Base-by-base conservation (phyloP, 257 asterid genomes). In the Rehmannia glutinosa region DNA sequence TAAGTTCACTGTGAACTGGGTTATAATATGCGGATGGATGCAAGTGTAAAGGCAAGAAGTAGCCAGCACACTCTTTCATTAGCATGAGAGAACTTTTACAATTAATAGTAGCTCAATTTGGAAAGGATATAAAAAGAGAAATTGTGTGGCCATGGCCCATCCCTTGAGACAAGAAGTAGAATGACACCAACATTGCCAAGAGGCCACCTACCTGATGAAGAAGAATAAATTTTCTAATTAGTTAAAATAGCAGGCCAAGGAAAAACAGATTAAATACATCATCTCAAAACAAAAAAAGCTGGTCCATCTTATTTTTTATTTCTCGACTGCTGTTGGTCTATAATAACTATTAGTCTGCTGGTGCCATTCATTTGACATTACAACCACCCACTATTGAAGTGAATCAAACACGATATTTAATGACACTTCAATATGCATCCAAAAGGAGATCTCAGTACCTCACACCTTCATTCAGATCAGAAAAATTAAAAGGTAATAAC, bases 81-180 rank as follows among this genome's bases (percentile, higher is more conserved):
- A 66, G 60, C 62, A 20, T 41, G 73, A 77, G 43, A 72, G 27
- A 61, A 61, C 10, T 58, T n/a, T 74, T 17, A 67, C 43, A 76
- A 27, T 69, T 55, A 60, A 68, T 19, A 73, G 50, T 8, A 62
- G 60, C 68, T 66, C 61, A 63, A 45, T 58, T 16, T n/a, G 30
- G 52, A 75, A 83, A 90, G 99, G 99, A 94, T 94, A 94, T 94
- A 78, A 72, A 94, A 78, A 24, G 97, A n/a, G 97, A 69, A 85
- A 83, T 68, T 75, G 76, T 53, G 99, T 67, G 71, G 95, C 86
- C 73, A 69, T 78, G 41, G 96, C 84, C 99, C 99, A 94, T 73
- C 99, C n/a, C 99, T 80, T 80, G 88, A 72, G 99, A 91, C 76
- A 94, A 78, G 66, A 91, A 83, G 84, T 94, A 94, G 81, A 91